phyloP scores from a whole-genome alignment of 2,329 filamentous ascomycete genomes.

The Aspergillus melleus region DNA sequence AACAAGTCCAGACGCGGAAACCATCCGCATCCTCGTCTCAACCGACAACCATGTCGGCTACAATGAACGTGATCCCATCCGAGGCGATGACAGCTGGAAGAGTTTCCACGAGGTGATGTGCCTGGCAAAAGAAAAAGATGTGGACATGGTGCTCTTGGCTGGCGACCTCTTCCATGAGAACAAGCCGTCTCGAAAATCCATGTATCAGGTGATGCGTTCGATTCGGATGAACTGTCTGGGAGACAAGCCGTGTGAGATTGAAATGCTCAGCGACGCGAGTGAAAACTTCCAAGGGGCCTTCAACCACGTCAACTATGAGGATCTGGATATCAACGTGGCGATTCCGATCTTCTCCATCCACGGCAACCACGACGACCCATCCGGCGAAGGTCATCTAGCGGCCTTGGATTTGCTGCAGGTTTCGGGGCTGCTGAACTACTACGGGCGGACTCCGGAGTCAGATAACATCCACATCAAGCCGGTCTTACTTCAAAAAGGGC shows the following conservation, averaged over 20 bases:
- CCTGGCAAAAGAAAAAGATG: conserved; percentile 80
- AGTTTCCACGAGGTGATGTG: conserved; percentile 95
- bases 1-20: conserved; percentile 62
- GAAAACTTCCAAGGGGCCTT: conserved; percentile 89
- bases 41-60: conserved; percentile 99
- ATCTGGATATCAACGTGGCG: conserved; percentile 92
- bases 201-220: conserved; percentile 97
- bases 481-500: conserved; percentile 87
- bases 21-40: conserved; percentile 88
- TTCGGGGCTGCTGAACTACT: conserved; percentile 92
- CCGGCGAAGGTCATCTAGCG: conserved; percentile 90
- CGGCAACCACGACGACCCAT: conserved; percentile 96
- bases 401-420: conserved; percentile 89
- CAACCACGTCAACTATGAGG: conserved; percentile 95
- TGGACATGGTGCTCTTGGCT: conserved; percentile 95
- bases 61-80: conserved; percentile 86
- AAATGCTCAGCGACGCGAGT: conserved; percentile 89
- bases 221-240: conserved; percentile 91
- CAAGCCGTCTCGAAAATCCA: conserved; percentile 89
- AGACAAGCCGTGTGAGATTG: conserved; percentile 90
- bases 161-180: conserved; percentile 98
- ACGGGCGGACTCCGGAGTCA: conserved; percentile 83
- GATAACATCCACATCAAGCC: conserved; percentile 94
- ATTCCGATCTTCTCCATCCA: conserved; percentile 99
- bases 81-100: conserved; percentile 96